These are phyloP conservation scores for Cucurbitaria berberidis DNA, from an alignment of 2,329 filamentous ascomycete genomes.

Conservation along the genomic window DNA sequence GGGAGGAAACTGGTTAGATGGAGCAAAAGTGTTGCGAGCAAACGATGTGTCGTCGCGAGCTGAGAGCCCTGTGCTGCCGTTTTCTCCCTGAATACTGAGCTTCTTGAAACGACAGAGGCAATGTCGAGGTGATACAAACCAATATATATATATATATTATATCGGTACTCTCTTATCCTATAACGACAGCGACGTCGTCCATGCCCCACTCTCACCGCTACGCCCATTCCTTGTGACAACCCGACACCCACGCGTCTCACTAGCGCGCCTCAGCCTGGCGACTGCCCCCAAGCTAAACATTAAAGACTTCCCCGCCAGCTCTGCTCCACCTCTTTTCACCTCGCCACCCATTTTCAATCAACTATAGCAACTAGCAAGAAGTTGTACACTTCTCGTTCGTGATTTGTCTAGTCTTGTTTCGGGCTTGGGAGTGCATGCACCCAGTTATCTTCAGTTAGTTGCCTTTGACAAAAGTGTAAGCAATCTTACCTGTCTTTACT, in stretches of 20 bases:
- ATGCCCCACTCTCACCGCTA: background rate
- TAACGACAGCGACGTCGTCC: background rate
- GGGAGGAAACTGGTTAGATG: constrained; percentile 1
- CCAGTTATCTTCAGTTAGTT: background rate
- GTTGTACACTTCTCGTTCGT: background rate
- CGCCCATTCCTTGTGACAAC: background rate
- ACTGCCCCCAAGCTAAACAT: background rate
- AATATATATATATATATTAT: background rate
- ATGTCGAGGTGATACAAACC: no score
- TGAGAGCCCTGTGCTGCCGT: background rate
- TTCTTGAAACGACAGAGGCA: background rate
- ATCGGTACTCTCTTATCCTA: background rate
- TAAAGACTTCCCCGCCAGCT: background rate
- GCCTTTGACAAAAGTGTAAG: background rate
- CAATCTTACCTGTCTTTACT: background rate
- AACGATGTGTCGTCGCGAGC: background rate
- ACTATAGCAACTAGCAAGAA: background rate
- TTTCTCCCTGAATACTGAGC: background rate
- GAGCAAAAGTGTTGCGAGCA: background rate
- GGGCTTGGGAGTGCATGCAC: background rate
- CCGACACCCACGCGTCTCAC: constrained; percentile 10
- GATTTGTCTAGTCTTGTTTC: background rate
- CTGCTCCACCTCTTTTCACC: background rate
- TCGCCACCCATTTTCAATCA: background rate
- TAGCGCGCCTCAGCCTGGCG: constrained; percentile 2